Base-by-base conservation (phyloP, 331 rosid species). In the Pyrus hybrid region DNA sequence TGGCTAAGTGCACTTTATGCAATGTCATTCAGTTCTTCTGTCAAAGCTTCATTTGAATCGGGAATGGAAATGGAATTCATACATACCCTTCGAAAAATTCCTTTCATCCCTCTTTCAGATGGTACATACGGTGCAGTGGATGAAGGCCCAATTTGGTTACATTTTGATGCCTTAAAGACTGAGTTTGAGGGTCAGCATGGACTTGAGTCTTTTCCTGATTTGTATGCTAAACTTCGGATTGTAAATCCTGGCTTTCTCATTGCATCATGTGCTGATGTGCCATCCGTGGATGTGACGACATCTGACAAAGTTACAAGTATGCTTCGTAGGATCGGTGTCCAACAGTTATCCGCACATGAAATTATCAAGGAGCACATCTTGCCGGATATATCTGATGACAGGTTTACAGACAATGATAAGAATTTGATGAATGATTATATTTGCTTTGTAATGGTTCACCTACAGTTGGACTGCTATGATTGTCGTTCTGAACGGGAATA, bases 61-160 rank as follows among this genome's bases (percentile, higher is more conserved):
- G 92, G 77, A 77, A 64, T 68, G 53, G 87, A 80, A 78, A 81
- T 75, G 28, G 89, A 86, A 73, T 79, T 88, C 49, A 68, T 76
- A 32, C 73, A 80, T 65, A 66, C 68, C 69, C 96, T 91, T 67
- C 71, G 64, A 77, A 91, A 85, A 69, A 80, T 64, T n/a, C 82
- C 91, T 13, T 86, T 90, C 70, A 81, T 94, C 75, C 98, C 96
- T 79, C 98, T 94, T 78, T 94, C 98, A 66, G 88, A 94, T 80
- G 95, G 97, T 77, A 82, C 90, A 45, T 90, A 72, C 87, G 83
- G 91, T 64, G 86, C 98, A 33, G 79, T 91, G 21, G 78, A 83
- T 81, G 89, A 87, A 78, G 97, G 96, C 66, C 82, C 95, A 76
- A 94, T 94, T 77, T 94, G 98, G 98, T 77, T 94, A 75, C 96